These are phyloP conservation scores for Clitocybe nebularis DNA, from an alignment of 1,284 basidiomycete genomes.

Conservation along the genomic window DNA sequence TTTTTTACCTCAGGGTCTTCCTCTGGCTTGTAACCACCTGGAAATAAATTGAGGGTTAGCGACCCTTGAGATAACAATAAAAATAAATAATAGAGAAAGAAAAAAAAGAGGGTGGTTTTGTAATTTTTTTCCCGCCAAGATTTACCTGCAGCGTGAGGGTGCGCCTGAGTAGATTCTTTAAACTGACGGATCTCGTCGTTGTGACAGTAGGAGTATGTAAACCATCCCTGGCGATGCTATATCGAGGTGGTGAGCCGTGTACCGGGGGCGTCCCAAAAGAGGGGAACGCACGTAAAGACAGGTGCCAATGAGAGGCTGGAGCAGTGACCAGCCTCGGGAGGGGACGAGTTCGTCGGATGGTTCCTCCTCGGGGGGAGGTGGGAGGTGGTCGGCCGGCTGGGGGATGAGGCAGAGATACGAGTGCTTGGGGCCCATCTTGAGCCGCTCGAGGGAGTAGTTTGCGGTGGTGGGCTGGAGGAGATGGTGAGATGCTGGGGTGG, in stretches of 20 bases:
- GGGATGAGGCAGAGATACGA: constrained; percentile 76
- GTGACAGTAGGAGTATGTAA: constrained; percentile 95
- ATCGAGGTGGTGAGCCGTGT: constrained; percentile 16
- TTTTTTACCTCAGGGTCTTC: constrained; percentile 73
- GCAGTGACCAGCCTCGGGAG: constrained; percentile 72
- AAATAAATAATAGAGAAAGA: constrained; percentile 7
- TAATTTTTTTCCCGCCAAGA: not conserved
- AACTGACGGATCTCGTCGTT: constrained; percentile 88
- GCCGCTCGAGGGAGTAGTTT: constrained; percentile 55
- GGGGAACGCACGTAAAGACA: constrained; percentile 72
- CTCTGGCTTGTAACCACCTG: constrained; percentile 69
- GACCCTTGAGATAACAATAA: constrained; percentile 10
- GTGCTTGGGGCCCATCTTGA: constrained; percentile 65
- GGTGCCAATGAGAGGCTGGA: constrained; percentile 69
- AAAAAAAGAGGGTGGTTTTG: too few species aligned
- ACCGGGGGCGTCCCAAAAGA: constrained; percentile 16
- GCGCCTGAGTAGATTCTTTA: constrained; percentile 59
- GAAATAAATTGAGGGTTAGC: constrained; percentile 15
- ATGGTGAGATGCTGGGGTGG: constrained; percentile 26
- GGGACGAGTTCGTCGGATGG: constrained; percentile 53
- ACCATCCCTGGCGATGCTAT: constrained; percentile 86
- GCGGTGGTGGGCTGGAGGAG: constrained; percentile 22
- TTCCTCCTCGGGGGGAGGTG: constrained; percentile 43
- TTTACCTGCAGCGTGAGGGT: constrained; percentile 63
- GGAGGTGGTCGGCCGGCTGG: constrained; percentile 46